Base-by-base conservation (phyloP, 179 eudicot species). In the Nepenthes alata region DNA sequence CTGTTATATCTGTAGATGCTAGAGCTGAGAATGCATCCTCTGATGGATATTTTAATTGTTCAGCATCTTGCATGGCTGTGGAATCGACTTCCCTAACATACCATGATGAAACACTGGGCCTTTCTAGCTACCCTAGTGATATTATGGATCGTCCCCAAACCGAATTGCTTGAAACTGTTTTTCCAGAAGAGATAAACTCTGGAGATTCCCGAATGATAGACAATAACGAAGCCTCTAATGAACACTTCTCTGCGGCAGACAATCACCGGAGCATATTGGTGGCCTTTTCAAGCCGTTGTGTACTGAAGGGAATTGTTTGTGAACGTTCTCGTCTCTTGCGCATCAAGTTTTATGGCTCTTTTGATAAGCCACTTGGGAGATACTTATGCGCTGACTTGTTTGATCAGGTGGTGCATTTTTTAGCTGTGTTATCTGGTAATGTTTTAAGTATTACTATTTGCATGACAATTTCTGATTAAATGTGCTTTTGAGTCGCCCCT, bases 241-340 rank as follows among this genome's bases (percentile, higher is more conserved):
- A 87, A 61, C 75, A 58, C 68, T 70, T 75, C 63, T 72, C 95
- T 56, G 75, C 95, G 35, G 71, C 80, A 45, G 97, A 91, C 47
- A 70, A 71, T 74, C 83, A 84, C 48, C 89, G 86, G 70, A 91
- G 91, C 79, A 82, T 94, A 74, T 69, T 94, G 71, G 99, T 94
- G n/a, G 85, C 99, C n/a, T 94, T 87, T 74, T 87, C 99, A 37
- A 91, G 96, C 73, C 85, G 82, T 34, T 83, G 95, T 75, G 87
- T 94, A 55, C 71, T 83, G 52, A 85, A 85, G 74, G 99, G 89
- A 79, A 80, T 85, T 63, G 86, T 91, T 44, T 94, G 97, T 78
- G 97, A 90, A 71, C 91, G 96, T 51, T 85, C 99, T 63, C 81
- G 85, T 50, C 91, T 90, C 47, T 76, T 87, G 58, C 91, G 97